Evolutionary conservation across 2,329 filamentous ascomycete genomes (phyloP), one percentile per base, ranked within the genome.

Genomic region (Rhynchosporium graminicola): DNA sequence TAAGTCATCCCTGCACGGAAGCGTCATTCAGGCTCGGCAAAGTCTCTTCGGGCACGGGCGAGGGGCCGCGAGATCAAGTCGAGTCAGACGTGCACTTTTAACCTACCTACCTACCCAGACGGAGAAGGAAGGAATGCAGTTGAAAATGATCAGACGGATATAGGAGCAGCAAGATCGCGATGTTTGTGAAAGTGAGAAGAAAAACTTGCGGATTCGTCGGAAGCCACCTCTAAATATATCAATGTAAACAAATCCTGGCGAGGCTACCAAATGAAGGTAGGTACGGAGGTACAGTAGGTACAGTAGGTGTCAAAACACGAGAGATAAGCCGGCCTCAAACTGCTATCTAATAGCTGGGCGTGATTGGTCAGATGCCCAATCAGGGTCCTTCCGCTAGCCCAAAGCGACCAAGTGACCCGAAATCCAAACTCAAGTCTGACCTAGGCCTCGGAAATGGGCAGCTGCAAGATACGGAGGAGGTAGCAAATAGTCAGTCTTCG

Each of bases 11-110:
- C 59, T 64, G 59, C 55, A 59, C 40, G 36, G 26, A 26, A 42
- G 59, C 59, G 59, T 64, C 62, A 64, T 61, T 48, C 33, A 57
- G 55, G 42, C 56, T 59, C 59, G 59, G 55, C 56, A 57, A 54
- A 57, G 62, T 47, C 36, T 38, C 42, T 58, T 51, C 55, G 57
- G 42, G 13, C 15, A 13, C 4, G 40, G 10, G 15, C 29, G 31
- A 47, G 33, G 33, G 33, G 33, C 33, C 46, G 15, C n/a, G 38
- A 58, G 40, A 45, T 46, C 20, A 52, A 52, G 43, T 38, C 45
- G 38, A 55, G 40, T 57, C 51, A 54, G 47, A 54, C 15, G 9
- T 38, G 20, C 33, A 36, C 33, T 5, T 36, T n/a, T 10, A 42
- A 54, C 20, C 20, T 20, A 20, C 20, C 20, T 20, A 20, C 20